Conservation (phyloP, 1,139 yeast genomes). For the Debaryomyces sp. region DNA sequence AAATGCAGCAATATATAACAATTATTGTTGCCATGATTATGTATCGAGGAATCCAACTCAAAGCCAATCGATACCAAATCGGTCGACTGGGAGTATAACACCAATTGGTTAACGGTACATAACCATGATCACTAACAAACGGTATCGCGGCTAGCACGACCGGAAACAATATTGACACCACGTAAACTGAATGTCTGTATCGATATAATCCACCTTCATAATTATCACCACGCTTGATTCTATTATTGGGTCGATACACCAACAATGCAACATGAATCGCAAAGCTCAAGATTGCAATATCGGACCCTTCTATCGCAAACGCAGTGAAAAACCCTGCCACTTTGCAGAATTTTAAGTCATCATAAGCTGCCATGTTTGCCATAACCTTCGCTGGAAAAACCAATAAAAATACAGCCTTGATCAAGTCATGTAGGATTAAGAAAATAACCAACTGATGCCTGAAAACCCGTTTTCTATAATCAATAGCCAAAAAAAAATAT, state of each 20-base stretch:
- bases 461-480: constrained; percentile 61
- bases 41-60: constrained; percentile 85
- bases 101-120: constrained; percentile 69
- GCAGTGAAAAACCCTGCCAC: constrained; percentile 87
- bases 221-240: constrained; percentile 45
- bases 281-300: constrained; percentile 77
- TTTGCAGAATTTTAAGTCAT: constrained; percentile 60
- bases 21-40: constrained; percentile 64
- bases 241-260: constrained; percentile 61
- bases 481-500: constrained; percentile 60
- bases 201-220: constrained; percentile 77
- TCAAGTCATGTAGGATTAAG: constrained; percentile 67
- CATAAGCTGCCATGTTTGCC: constrained; percentile 48
- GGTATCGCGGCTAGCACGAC: constrained; percentile 72
- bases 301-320: constrained; percentile 83
- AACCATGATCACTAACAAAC: constrained; percentile 58
- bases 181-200: constrained; percentile 60
- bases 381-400: constrained; percentile 71
- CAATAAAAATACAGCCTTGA: constrained; percentile 73
- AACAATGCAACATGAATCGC: constrained; percentile 82
- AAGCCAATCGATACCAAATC: constrained; percentile 69
- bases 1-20: constrained; percentile 68
- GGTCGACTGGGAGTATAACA: constrained; percentile 78
- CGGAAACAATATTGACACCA: constrained; percentile 61
- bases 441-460: constrained; percentile 74